Evolutionary conservation across 1,139 yeast species (phyloP), one percentile per base, ranked within the genome.

Genomic region (Debaryomyces fabryi): DNA sequence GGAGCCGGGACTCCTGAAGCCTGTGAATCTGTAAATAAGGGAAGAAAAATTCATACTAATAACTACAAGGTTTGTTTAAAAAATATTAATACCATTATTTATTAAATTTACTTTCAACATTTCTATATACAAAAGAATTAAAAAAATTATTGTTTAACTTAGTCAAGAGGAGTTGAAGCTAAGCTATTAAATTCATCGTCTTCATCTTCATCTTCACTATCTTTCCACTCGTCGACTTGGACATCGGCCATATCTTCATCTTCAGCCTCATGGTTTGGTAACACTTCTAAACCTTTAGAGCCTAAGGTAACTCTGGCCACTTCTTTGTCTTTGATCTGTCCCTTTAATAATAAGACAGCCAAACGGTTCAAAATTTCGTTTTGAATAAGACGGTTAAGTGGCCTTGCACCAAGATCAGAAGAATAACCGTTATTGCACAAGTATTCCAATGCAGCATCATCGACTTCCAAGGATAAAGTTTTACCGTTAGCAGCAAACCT

Each of bases 401-500:
- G 99, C 68, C 99, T 83, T 2, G 99, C 99, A 71, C 99, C 99
- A 67, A 93, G 78, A 67, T 91, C 96, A 46, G 88, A 80, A 24
- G 96, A 90, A 72, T 92, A 93, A 42, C 99, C 99, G 60, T 91
- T 76, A 58, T 79, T 77, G 58, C 92, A 83, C 56, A 93, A 76
- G 75, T 86, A 93, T 47, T 88, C 92, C 61, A 88, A 73, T 6
- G 97, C 96, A 6, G 75, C 83, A 44, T 82, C 83, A 49, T 85
- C 84, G 15, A 92, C 79, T 37, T 85, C 79, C 60, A 95, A 81
- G 29, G 78, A 74, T 59, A 92, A 78, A 49, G 82, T 77, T 72
- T 88, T 90, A 64, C 93, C 96, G 68, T 87, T 92, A 44, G 81
- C 82, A 55, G 81, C 88, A 68, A 95, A 91, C 62, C 99, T 79